Base-by-base conservation (phyloP, 2,329 filamentous ascomycete species). In the Colletotrichum chlorophyti region DNA sequence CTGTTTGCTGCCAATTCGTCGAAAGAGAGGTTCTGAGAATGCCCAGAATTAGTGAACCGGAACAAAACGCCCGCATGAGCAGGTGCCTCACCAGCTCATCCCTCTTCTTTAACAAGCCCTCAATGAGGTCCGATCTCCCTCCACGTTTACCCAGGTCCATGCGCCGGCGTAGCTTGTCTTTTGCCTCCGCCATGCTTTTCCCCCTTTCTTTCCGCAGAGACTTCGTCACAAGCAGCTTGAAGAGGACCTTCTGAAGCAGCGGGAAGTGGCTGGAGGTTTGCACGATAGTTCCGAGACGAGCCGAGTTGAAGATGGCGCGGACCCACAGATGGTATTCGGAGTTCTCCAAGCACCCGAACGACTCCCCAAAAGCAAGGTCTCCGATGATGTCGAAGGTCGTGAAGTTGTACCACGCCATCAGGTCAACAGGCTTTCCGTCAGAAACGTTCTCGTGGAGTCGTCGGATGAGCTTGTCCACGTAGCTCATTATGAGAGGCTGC, bases 11-110 rank as follows among this genome's bases (percentile, higher is more conserved):
- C 34, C 1, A 67, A 37, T 24, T 52, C 31, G 1, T 58, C 69
- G 54, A 70, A 69, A 2, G 62, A 49, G 1, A 71, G 60, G 24
- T 67, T 62, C 19, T 66, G n/a, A n/a, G 65, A 14, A 67, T 64
- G 8, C 2, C 3, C 15, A n/a, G n/a, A n/a, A 4, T 50, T 5
- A 34, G 34, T 8, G 14, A n/a, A n/a, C n/a, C 9, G 21, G n/a
- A 2, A 11, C n/a, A 11, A 14, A 23, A n/a, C 19, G 27, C 27
- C 27, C 9, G 14, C 37, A 24, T 14, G 19, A 17, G 5, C 24
- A 17, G 11, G 27, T 7, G 27, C 4, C 48, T 32, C 27, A 61
- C 63, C 2, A 51, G 24, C 15, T 53, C 57, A 5, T 60, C 61
- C 9, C 57, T 58, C 27, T 55, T 57, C 27, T 37, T 47, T 5